Evolutionary conservation across 225 moss, liverwort and hornwort species (phyloP).

Genomic region (Bryum argenteum): DNA sequence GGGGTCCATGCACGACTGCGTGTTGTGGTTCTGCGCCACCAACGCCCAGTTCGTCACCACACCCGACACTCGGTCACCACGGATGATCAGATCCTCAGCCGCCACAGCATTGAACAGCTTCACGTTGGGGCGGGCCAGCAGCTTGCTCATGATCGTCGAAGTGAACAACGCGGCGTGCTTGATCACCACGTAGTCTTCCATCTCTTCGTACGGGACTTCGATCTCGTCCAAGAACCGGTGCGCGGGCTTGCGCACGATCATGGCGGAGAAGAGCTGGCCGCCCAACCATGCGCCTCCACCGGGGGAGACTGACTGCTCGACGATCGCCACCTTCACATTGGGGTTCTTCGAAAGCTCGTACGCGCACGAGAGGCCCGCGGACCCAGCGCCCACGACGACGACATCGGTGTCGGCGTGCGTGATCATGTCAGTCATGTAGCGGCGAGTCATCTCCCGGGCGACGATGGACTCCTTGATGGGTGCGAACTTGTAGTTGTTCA

Average conservation of each 20-base stretch:
- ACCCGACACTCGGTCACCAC: slow-evolving; percentile 77
- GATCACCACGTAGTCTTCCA: slow-evolving; percentile 92
- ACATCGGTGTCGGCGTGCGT: slow-evolving; percentile 92
- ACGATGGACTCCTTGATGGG: slow-evolving; percentile 97
- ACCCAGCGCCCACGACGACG: slow-evolving; percentile 84
- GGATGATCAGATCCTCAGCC: slow-evolving; percentile 85
- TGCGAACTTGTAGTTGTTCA: slow-evolving; percentile 85
- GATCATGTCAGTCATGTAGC: slow-evolving; percentile 99
- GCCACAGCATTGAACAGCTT: slow-evolving; percentile 96
- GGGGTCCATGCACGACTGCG: slow-evolving; percentile 97
- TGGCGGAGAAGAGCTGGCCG: slow-evolving; percentile 90
- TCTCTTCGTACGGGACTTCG: slow-evolving; percentile 81
- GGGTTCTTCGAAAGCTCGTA: slow-evolving; percentile 96
- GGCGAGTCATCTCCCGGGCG: slow-evolving; percentile 77
- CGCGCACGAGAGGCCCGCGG: slow-evolving; percentile 76
- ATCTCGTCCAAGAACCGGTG: slow-evolving; percentile 95
- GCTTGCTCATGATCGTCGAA: slow-evolving; percentile 89
- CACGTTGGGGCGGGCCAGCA: slow-evolving; percentile 85
- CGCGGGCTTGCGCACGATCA: slow-evolving; percentile 94
- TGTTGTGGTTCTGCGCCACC: slow-evolving; percentile 86
- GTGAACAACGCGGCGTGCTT: slow-evolving; percentile 98
- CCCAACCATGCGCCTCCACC: slow-evolving; percentile 96
- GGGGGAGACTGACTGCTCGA: slow-evolving; percentile 91
- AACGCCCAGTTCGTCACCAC: slow-evolving; percentile 98
- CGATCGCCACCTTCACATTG: slow-evolving; percentile 85